Evolutionary conservation across 305 asterid species (phyloP).

Genomic region (Lippia alba): DNA sequence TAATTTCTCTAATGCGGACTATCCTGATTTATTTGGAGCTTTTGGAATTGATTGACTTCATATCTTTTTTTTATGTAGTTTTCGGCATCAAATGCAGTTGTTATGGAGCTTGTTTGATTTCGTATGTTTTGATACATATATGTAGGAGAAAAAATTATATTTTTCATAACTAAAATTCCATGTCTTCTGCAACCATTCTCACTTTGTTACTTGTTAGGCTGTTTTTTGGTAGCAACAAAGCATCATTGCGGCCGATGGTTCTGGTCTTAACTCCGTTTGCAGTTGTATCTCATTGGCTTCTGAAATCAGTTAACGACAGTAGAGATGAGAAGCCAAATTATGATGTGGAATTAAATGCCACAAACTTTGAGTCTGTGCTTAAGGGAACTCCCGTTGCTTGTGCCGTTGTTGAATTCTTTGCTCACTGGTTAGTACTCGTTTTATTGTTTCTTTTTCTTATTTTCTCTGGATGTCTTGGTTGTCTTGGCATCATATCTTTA

Average conservation of each 20-base stretch:
- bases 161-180: constrained; percentile 37
- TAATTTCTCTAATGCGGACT: no score
- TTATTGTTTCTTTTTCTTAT: neutral
- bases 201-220: constrained; percentile 38
- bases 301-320: constrained; percentile 50
- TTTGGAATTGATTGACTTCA: no score
- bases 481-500: no score
- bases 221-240: constrained; percentile 29
- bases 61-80: no score
- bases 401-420: constrained; percentile 86
- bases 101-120: no score
- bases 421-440: constrained; percentile 68
- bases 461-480: constrained; percentile 18
- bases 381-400: constrained; percentile 69
- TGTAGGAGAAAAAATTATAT: no score
- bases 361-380: constrained; percentile 71
- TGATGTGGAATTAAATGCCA: constrained; percentile 75
- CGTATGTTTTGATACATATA: no score
- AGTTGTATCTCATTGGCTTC: constrained; percentile 59
- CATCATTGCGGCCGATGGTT: neutral
- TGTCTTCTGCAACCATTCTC: constrained; percentile 38
- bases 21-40: no score
- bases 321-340: constrained; percentile 47
- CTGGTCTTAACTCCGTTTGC: constrained; percentile 35
- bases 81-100: no score